Base-by-base conservation (phyloP, 2,329 filamentous ascomycete species). In the Trichoderma oligosporum region DNA sequence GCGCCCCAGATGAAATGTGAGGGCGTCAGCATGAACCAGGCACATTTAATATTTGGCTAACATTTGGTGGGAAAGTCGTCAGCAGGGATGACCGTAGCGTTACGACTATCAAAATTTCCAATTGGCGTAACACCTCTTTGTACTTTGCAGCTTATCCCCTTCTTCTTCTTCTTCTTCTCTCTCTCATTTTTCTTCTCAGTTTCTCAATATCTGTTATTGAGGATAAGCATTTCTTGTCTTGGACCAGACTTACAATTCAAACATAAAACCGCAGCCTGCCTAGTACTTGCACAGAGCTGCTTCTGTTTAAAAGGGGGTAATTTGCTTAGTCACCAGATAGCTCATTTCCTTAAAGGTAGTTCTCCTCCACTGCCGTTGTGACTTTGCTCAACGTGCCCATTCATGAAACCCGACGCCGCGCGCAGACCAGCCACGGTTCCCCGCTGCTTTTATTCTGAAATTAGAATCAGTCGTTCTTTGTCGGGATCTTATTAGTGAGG, bases 281-380 rank as follows among this genome's bases (percentile, higher is more conserved):
- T n/a, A n/a, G n/a, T n/a, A n/a, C n/a, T n/a, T n/a, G n/a, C n/a
- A n/a, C n/a, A n/a, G n/a, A n/a, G n/a, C n/a, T n/a, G n/a, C n/a
- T n/a, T n/a, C n/a, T n/a, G n/a, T n/a, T n/a, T n/a, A n/a, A n/a
- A n/a, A 27, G 33, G 51, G 51, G 51, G 29, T n/a, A 25, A n/a
- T 4, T 9, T 25, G 51, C 51, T 54, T 54, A 54, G 51, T 54
- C 51, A 54, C 38, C 22, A 12, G 14, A 4, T n/a, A 25, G 39
- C 41, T 54, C 51, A 45, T 54, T 54, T 54, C 51, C 38, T 11
- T 53, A 8, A 7, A 20, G 18, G 20, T 8, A 45, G 18, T 20
- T 14, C 42, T n/a, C 49, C 49, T 54, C 49, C 49, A 54, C 49
- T 54, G 49, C 49, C 20, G 25, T 33, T 54, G 49, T 35, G 49